Evolutionary conservation across 129 eudicot genomes (phyloP), one percentile per base, ranked within the genome.

Genomic region (Flaveria trinervia): DNA sequence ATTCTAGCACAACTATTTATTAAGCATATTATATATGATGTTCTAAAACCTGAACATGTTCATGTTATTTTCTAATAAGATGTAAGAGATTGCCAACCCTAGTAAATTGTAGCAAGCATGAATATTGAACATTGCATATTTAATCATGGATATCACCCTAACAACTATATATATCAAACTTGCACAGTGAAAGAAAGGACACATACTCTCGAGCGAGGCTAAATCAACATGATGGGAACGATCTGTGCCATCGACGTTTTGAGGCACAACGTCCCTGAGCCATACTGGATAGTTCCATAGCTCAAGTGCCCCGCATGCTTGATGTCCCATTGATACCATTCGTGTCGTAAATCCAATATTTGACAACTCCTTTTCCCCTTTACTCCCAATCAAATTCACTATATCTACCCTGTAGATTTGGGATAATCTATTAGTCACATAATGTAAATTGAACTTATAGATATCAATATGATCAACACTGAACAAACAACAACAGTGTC

Each of bases 251-350:
- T 88, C 81, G 4, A 62, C 28, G 59, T 83, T 83, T 65, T 88
- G 92, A 9, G 83, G 61, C 45, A 78, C 73, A 68, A 88, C 66
- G 10, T 88, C 79, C 70, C 88, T 85, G 22, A 88, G 76, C 84
- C 82, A 88, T 70, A 67, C 10, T 3, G 92, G 92, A 78, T 88
- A 88, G 14, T 88, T 88, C 89, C 82, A 83, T 15, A 88, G 84
- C 79, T 85, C 87, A 65, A 88, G 89, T 1, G 86, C 85, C 13
- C 92, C 88, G 22, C 86, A 83, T 44, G 86, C 84, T 81, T 85
- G 92, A 83, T 88, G 92, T 15, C 92, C 89, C 92, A 88, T 88
- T 26, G 92, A 88, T 25, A 85, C 89, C 84, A 88, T 88, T 68
- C 36, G 82, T 79, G 68, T 85, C 6, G 68, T 61, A 33, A 88